A percentile compares a stretch with the other conserved stretches of the same genome.
phyloP scores from a whole-genome alignment of 371 early-diverging fungal species.

The Basidiobolus meristosporus region DNA sequence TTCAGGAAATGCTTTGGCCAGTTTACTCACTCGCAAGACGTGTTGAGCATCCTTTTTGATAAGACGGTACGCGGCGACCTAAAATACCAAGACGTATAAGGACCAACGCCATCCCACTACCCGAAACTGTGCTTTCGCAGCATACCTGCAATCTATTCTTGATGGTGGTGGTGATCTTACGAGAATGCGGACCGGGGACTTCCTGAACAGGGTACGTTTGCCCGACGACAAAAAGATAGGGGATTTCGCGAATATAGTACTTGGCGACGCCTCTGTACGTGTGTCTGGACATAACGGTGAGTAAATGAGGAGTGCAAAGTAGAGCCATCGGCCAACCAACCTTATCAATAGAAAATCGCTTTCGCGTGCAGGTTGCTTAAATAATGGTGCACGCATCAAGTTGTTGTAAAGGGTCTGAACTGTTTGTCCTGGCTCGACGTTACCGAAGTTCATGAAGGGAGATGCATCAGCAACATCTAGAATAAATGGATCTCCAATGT shows the following conservation, averaged over 20 bases:
- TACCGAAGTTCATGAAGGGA: slow-evolving; percentile 94
- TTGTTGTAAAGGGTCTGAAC: slow-evolving; percentile 88
- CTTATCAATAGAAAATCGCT: slow-evolving; percentile 80
- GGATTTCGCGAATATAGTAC: slow-evolving; percentile 73
- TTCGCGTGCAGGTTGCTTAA: slow-evolving; percentile 49
- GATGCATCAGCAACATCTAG: slow-evolving; percentile 91
- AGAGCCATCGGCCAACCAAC: slow-evolving; percentile 4
- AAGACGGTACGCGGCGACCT: slow-evolving; percentile 54
- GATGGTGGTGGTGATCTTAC: slow-evolving; percentile 84
- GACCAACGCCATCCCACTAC: background rate
- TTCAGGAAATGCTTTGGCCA: slow-evolving; percentile 65
- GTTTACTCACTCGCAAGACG: slow-evolving; percentile 52
- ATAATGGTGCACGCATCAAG: slow-evolving; percentile 91
- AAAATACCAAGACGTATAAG: slow-evolving; percentile 4
- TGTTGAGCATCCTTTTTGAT: slow-evolving; percentile 59
- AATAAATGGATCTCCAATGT: slow-evolving; percentile 70
- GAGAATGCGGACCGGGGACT: slow-evolving; percentile 94
- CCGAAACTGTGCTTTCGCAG: background rate
- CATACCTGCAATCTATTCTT: slow-evolving; percentile 82
- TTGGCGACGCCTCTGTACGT: slow-evolving; percentile 53
- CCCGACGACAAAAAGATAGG: slow-evolving; percentile 80
- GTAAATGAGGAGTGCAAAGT: background rate
- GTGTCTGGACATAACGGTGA: slow-evolving; percentile 7
- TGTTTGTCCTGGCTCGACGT: slow-evolving; percentile 83
- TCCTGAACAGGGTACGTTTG: slow-evolving; percentile 94